Percentiles rank a stretch among this genome's conserved stretches.
Evolutionary conservation across 192 early-diverging fungal genomes (phyloP).

Genomic region (Podila minutissima): DNA sequence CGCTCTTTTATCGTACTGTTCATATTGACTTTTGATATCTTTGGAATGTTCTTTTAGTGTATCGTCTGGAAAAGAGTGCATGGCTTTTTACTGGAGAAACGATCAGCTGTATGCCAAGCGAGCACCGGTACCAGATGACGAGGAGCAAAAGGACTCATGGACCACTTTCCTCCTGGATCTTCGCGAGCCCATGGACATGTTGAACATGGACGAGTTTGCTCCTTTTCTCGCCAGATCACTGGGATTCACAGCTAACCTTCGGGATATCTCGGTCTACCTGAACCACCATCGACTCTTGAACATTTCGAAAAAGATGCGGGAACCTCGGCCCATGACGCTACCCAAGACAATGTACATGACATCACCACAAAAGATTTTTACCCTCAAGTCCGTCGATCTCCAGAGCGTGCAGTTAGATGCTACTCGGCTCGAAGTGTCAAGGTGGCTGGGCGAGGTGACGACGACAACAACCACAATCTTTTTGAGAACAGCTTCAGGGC

Average conservation of each 20-base stretch:
- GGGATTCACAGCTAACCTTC: slow-evolving; percentile 82
- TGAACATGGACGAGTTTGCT: slow-evolving; percentile 60
- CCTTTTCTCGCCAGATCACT: slow-evolving; percentile 70
- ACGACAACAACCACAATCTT: slow-evolving; percentile 64
- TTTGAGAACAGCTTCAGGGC: slow-evolving; percentile 73
- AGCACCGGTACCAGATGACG: slow-evolving; percentile 59
- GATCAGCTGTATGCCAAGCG: slow-evolving; percentile 89
- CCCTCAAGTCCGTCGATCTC: slow-evolving; percentile 68
- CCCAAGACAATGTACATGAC: slow-evolving; percentile 54
- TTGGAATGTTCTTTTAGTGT: slow-evolving; percentile 55
- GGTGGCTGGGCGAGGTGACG: slow-evolving; percentile 29
- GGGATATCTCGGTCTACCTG: slow-evolving; percentile 70
- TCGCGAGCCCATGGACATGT: slow-evolving; percentile 77
- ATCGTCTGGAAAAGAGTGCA: slow-evolving; percentile 76
- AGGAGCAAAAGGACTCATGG: slow-evolving; percentile 54
- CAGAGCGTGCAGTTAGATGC: slow-evolving; percentile 66
- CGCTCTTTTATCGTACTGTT: neutral
- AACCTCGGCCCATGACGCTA: slow-evolving; percentile 69
- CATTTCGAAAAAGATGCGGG: slow-evolving; percentile 72
- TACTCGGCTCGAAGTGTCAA: slow-evolving; percentile 48
- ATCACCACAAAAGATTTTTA: slow-evolving; percentile 80
- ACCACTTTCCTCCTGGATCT: slow-evolving; percentile 83
- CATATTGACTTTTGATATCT: neutral
- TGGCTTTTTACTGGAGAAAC: slow-evolving; percentile 91
- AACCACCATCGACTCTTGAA: slow-evolving; percentile 67